These are phyloP conservation scores for Lentinula boryana DNA, from an alignment of 768 basidiomycete species.

Conservation along the genomic window DNA sequence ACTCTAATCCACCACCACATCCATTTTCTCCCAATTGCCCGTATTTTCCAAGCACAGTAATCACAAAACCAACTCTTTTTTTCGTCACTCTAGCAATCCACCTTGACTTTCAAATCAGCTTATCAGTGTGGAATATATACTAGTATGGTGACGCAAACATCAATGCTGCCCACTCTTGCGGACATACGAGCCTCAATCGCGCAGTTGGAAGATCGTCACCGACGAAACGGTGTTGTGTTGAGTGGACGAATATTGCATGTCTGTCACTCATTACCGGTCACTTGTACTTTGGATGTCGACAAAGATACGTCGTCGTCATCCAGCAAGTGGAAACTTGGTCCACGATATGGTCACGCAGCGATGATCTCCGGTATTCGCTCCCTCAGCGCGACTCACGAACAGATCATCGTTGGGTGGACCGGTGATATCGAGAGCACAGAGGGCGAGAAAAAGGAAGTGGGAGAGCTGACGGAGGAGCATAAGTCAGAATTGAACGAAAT, in stretches of 20 bases:
- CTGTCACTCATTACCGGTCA: constrained; percentile 83
- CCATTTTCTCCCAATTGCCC: neutral
- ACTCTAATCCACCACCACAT: neutral
- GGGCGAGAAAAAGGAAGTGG: constrained; percentile 39
- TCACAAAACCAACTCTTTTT: neutral
- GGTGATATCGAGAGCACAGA: constrained; percentile 69
- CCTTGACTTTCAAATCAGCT: neutral
- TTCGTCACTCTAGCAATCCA: neutral
- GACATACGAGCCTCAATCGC: neutral
- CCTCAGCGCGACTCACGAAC: constrained; percentile 78
- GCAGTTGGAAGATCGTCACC: constrained; percentile 65
- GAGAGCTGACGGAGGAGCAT: constrained; percentile 54
- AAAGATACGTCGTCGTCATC: constrained; percentile 1
- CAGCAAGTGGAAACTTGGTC: constrained; percentile 61
- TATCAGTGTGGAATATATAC: neutral
- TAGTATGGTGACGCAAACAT: neutral
- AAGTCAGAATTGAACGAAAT: constrained; percentile 60
- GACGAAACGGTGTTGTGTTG: constrained; percentile 62
- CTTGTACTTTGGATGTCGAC: constrained; percentile 49
- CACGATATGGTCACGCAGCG: constrained; percentile 87
- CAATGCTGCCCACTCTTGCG: neutral
- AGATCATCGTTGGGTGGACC: constrained; percentile 91
- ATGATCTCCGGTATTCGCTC: constrained; percentile 93
- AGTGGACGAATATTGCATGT: constrained; percentile 91
- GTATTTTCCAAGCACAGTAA: neutral